Evolutionary conservation across 805 yeast genomes (phyloP).

Genomic region (Millerozyma acaciae): DNA sequence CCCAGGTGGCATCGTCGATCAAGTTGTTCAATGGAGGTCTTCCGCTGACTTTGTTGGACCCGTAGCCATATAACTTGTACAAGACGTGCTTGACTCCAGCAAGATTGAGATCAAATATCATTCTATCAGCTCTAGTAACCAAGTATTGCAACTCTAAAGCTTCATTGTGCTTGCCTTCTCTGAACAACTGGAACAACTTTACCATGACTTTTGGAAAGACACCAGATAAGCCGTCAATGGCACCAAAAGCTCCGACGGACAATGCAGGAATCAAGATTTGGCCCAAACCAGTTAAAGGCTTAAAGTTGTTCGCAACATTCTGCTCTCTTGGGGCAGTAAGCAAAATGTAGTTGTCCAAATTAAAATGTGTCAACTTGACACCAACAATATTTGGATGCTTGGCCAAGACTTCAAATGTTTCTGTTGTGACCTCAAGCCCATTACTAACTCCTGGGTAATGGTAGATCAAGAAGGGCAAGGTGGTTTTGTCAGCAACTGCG

Average conservation of each 20-base stretch:
- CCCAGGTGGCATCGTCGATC: slow-evolving; percentile 7
- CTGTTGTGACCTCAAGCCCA: slow-evolving; percentile 21
- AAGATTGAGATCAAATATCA: slow-evolving; percentile 26
- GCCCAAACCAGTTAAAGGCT: slow-evolving; percentile 23
- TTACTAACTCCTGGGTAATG: slow-evolving; percentile 36
- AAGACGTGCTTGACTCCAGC: slow-evolving; percentile 27
- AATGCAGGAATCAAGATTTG: slow-evolving; percentile 22
- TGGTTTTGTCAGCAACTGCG: slow-evolving; percentile 26
- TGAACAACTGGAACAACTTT: slow-evolving; percentile 11
- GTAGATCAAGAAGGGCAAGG: slow-evolving; percentile 33
- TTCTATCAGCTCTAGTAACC: slow-evolving; percentile 20
- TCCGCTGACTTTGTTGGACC: slow-evolving; percentile 21
- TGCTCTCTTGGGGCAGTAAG: slow-evolving; percentile 13
- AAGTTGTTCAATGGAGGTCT: slow-evolving; percentile 26
- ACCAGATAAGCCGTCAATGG: slow-evolving; percentile 23
- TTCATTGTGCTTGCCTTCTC: slow-evolving; percentile 13
- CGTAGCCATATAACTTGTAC: slow-evolving; percentile 18
- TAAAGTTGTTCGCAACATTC: slow-evolving; percentile 14
- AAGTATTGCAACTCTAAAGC: slow-evolving; percentile 18
- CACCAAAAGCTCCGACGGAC: slow-evolving; percentile 19
- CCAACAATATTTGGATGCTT: slow-evolving; percentile 36
- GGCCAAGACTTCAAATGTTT: slow-evolving; percentile 20
- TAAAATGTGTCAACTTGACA: slow-evolving; percentile 24
- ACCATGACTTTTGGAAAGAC: slow-evolving; percentile 21
- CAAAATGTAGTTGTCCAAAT: slow-evolving; percentile 18